A percentile compares a stretch with the other conserved stretches of the same genome.
These are phyloP conservation scores for Mucor velutinosus DNA, from an alignment of 371 early-diverging fungal species.

Conservation along the genomic window DNA sequence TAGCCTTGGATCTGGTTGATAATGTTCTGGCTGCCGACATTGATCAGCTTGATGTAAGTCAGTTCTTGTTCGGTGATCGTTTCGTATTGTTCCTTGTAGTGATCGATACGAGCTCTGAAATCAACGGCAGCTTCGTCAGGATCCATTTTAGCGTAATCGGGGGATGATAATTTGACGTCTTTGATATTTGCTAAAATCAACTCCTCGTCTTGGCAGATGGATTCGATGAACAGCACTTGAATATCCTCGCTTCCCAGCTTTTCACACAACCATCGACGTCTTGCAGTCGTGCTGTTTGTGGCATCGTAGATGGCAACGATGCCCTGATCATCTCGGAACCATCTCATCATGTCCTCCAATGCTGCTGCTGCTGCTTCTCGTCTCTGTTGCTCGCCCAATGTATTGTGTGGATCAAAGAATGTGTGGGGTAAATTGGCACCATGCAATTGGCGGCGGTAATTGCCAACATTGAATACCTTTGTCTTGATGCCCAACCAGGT, in stretches of 20 bases:
- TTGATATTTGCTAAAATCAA: constrained; percentile 88
- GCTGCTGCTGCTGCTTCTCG: constrained; percentile 84
- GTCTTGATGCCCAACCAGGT: constrained; percentile 94
- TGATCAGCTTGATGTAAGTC: constrained; percentile 91
- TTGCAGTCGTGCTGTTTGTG: constrained; percentile 89
- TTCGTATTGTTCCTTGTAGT: constrained; percentile 91
- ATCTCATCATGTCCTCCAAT: constrained; percentile 87
- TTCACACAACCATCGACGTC: constrained; percentile 76
- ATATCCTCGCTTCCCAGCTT: constrained; percentile 69
- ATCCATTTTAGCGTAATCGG: constrained; percentile 85
- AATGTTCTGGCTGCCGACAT: constrained; percentile 89
- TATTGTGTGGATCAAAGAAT: constrained; percentile 93
- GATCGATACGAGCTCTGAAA: constrained; percentile 84
- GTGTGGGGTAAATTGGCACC: constrained; percentile 84
- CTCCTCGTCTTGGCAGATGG: constrained; percentile 88
- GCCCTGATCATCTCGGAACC: constrained; percentile 82
- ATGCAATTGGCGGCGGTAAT: constrained; percentile 88
- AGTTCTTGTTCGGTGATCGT: constrained; percentile 76
- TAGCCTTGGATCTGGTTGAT: constrained; percentile 93
- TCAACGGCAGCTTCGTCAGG: constrained; percentile 72
- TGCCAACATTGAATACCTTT: constrained; percentile 94
- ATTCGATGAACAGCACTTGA: constrained; percentile 95
- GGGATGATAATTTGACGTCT: constrained; percentile 93
- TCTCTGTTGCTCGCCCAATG: constrained; percentile 73
- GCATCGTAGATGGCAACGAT: constrained; percentile 96